Evolutionary conservation across 2,329 filamentous ascomycete species (phyloP).

Genomic region (Stemphylium beticola): DNA sequence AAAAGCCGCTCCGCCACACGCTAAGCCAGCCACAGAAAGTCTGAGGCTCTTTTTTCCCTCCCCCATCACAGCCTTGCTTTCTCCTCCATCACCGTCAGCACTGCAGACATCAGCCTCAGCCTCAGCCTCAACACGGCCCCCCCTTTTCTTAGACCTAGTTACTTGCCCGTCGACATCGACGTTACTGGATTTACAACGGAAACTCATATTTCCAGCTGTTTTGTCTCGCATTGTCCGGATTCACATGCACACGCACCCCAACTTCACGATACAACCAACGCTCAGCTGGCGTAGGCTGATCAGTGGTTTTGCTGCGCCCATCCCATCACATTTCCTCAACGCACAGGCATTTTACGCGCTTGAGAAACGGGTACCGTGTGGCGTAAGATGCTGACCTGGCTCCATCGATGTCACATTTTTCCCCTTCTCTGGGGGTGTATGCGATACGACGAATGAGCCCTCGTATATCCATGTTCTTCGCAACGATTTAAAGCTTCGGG

Average conservation of each 20-base stretch:
- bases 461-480: constrained; percentile 2
- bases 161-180: constrained; percentile 9
- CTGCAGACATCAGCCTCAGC: constrained; percentile 21
- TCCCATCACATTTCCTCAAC: constrained; percentile 3
- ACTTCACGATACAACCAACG: constrained; percentile 5
- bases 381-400: not conserved
- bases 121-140: no score
- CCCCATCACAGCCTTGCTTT: not conserved
- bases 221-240: constrained; percentile 12
- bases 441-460: constrained; percentile 18
- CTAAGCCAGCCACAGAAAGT: constrained; percentile 20
- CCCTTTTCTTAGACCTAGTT: constrained; percentile 14
- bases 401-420: not conserved
- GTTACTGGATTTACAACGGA: constrained; percentile 22
- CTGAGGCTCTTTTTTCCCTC: not conserved
- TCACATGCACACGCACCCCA: constrained; percentile 12
- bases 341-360: not conserved
- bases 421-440: not conserved
- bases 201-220: constrained; percentile 22
- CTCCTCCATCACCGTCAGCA: constrained; percentile 17
- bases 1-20: constrained; percentile 16
- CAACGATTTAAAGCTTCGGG: constrained; percentile 8
- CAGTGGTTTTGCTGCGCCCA: constrained; percentile 14
- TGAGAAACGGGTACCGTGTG: not conserved
- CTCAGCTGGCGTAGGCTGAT: constrained; percentile 19